A percentile compares a stretch with the other conserved stretches of the same genome.
Conservation (phyloP, 1,284 basidiomycete species). For the Vanrija sp. region DNA sequence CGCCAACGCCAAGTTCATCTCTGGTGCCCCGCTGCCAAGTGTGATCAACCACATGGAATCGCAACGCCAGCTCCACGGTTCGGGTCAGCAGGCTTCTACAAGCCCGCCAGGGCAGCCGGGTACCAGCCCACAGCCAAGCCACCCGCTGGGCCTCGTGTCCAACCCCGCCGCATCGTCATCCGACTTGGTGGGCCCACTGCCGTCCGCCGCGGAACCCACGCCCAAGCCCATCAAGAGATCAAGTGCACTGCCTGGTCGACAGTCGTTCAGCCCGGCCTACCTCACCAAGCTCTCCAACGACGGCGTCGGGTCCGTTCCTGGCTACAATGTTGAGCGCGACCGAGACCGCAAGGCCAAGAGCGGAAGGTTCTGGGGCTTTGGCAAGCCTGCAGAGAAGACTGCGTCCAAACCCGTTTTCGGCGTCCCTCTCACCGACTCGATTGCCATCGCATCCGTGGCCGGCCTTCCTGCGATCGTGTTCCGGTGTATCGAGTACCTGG, state of each 20-base stretch:
- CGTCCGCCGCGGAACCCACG: slow-evolving; percentile 17
- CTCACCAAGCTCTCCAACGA: slow-evolving; percentile 38
- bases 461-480: slow-evolving; percentile 92
- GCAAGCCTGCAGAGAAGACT: slow-evolving; percentile 49
- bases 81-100: neutral
- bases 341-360: slow-evolving; percentile 84
- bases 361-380: slow-evolving; percentile 79
- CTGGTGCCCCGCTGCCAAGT: slow-evolving; percentile 49
- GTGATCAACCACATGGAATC: slow-evolving; percentile 47
- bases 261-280: slow-evolving; percentile 37
- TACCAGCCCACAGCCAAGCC: neutral
- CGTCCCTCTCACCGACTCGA: slow-evolving; percentile 77
- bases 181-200: slow-evolving; percentile 45
- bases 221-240: slow-evolving; percentile 35
- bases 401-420: slow-evolving; percentile 77
- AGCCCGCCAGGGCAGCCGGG: neutral
- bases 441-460: slow-evolving; percentile 82
- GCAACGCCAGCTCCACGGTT: slow-evolving; percentile 16
- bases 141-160: slow-evolving; percentile 1
- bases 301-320: slow-evolving; percentile 30
- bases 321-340: slow-evolving; percentile 50
- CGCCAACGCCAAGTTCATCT: slow-evolving; percentile 59
- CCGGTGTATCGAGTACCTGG: slow-evolving; percentile 84
- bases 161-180: slow-evolving; percentile 29
- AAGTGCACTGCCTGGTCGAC: slow-evolving; percentile 39